These are phyloP conservation scores for Akanthomyces muscarius DNA, from an alignment of 2,329 filamentous ascomycete genomes.

Conservation along the genomic window DNA sequence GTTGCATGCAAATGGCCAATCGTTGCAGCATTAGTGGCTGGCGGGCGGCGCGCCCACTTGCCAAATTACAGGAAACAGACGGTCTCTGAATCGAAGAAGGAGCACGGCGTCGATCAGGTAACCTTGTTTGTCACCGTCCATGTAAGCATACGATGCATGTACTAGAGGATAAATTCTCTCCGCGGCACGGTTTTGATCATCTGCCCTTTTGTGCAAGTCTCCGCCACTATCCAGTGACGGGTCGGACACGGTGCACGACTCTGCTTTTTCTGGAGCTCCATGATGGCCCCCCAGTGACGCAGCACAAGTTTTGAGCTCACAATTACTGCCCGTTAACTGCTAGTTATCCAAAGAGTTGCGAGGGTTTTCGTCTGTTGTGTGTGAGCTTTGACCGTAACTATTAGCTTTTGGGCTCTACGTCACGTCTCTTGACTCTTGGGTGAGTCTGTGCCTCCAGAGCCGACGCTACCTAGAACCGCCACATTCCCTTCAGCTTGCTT, in stretches of 20 bases:
- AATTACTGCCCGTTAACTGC: too few relatives aligned
- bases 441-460: neutral
- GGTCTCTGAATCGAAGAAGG: neutral
- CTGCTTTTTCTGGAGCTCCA: neutral
- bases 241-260: neutral
- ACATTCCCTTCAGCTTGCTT: neutral
- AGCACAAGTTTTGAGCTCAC: neutral
- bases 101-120: neutral
- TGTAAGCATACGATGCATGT: neutral
- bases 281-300: neutral
- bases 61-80: neutral
- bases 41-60: neutral
- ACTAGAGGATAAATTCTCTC: neutral
- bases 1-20: constrained; percentile 6
- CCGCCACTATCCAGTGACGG: neutral
- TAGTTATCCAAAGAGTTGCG: too few relatives aligned
- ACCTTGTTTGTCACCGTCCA: neutral
- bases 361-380: neutral
- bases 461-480: neutral
- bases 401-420: neutral
- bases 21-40: constrained; percentile 2
- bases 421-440: neutral
- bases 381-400: neutral
- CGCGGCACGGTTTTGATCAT: neutral
- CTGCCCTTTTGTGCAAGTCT: neutral